phyloP scores from a whole-genome alignment of 257 asterid genomes.

The Solanum chmielewskii region DNA sequence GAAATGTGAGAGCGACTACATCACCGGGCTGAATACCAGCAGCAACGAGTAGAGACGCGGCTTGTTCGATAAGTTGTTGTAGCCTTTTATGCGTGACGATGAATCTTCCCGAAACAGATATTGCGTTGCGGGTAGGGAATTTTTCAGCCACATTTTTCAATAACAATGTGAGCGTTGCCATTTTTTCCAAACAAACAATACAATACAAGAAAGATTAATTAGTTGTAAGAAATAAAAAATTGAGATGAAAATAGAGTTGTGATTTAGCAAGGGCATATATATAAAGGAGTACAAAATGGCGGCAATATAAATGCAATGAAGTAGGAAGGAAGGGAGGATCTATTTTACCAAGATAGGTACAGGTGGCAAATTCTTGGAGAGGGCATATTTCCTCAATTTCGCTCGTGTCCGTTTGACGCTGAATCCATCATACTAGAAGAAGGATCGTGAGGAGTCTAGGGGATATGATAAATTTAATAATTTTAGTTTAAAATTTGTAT shows the following conservation, averaged over 20 bases:
- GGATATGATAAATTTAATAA: neutral
- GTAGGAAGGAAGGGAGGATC: neutral
- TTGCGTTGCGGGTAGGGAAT: slow-evolving; percentile 54
- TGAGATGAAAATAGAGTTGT: neutral
- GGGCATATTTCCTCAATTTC: neutral
- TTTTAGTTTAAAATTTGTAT: neutral
- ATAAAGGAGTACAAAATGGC: neutral
- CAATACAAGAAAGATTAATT: neutral
- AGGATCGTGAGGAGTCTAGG: neutral
- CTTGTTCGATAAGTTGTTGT: slow-evolving; percentile 47
- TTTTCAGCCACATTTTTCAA: slow-evolving; percentile 39
- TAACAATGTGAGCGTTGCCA: slow-evolving; percentile 50
- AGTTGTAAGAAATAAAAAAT: neutral
- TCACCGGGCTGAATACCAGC: slow-evolving; percentile 82
- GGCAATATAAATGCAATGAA: neutral
- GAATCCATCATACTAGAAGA: neutral
- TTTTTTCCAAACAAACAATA: neutral
- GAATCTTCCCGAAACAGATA: slow-evolving; percentile 60
- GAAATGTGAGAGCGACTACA: slow-evolving; percentile 87
- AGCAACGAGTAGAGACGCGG: slow-evolving; percentile 62
- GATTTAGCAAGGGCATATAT: neutral
- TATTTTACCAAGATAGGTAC: neutral
- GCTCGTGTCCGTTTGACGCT: neutral
- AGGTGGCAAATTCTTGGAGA: neutral
- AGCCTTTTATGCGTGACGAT: slow-evolving; percentile 56